A percentile compares a stretch with the other conserved stretches of the same genome.
phyloP scores from a whole-genome alignment of 1,284 basidiomycete genomes.

The Pyrrhoderma noxium region DNA sequence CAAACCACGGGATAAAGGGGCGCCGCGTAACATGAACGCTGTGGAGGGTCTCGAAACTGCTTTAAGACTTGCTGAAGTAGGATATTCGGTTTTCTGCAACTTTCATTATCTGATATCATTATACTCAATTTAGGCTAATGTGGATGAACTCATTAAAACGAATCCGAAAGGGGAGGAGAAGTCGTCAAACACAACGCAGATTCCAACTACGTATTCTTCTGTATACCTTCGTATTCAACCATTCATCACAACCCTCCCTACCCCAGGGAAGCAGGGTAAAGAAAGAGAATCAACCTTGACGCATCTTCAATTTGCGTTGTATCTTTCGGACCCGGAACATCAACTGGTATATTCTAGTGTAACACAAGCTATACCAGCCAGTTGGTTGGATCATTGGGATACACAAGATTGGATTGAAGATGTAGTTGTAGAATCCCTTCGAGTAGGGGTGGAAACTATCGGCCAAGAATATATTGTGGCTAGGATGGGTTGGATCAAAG shows the following conservation, averaged over 20 bases:
- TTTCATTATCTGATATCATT: not conserved
- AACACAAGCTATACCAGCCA: slow-evolving; percentile 72
- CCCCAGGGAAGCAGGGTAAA: slow-evolving; percentile 24
- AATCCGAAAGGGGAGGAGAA: slow-evolving; percentile 36
- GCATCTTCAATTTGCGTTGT: slow-evolving; percentile 80
- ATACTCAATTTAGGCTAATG: slow-evolving; percentile 50
- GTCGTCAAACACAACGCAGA: slow-evolving; percentile 40
- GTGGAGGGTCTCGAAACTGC: slow-evolving; percentile 82
- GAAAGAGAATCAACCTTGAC: slow-evolving; percentile 27
- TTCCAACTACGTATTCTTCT: slow-evolving; percentile 83
- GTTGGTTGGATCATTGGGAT: slow-evolving; percentile 86
- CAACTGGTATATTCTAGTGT: slow-evolving; percentile 68
- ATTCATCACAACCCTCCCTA: slow-evolving; percentile 55
- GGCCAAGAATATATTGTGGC: slow-evolving; percentile 83
- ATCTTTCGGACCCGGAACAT: slow-evolving; percentile 78
- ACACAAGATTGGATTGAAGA: slow-evolving; percentile 96
- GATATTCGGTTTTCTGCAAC: slow-evolving; percentile 11
- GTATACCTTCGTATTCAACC: slow-evolving; percentile 94
- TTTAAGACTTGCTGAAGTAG: slow-evolving; percentile 72
- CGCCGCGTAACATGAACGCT: slow-evolving; percentile 66
- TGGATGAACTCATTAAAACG: slow-evolving; percentile 69
- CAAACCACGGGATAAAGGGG: slow-evolving; percentile 46
- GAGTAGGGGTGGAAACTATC: slow-evolving; percentile 76
- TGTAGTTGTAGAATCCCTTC: slow-evolving; percentile 75
- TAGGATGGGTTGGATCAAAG: slow-evolving; percentile 67